A percentile compares a stretch with the other conserved stretches of the same genome.
phyloP scores from a whole-genome alignment of 2,329 filamentous ascomycete species.

The Alternaria atra region DNA sequence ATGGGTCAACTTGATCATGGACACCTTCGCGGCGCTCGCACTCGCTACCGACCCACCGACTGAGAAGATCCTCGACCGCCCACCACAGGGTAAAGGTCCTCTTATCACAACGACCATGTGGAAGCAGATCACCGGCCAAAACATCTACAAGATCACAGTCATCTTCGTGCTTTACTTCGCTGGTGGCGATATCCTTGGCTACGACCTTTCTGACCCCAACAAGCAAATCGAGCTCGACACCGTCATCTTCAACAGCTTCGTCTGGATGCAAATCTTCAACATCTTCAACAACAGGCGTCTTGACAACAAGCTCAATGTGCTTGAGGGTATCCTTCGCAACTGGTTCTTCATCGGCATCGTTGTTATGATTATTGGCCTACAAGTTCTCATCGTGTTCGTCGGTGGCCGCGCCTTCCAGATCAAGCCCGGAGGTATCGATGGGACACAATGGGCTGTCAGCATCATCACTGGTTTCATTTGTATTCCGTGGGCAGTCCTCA shows the following conservation, averaged over 20 bases:
- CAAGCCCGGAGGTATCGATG: slow-evolving; percentile 55
- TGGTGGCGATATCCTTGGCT: slow-evolving; percentile 64
- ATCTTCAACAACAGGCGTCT: slow-evolving; percentile 71
- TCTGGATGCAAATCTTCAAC: slow-evolving; percentile 79
- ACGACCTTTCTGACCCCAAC: slow-evolving; percentile 52
- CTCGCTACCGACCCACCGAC: slow-evolving; percentile 97
- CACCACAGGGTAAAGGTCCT: slow-evolving; percentile 83
- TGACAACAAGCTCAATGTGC: slow-evolving; percentile 70
- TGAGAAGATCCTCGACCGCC: slow-evolving; percentile 91
- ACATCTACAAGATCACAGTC: slow-evolving; percentile 68
- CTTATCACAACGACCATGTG: slow-evolving; percentile 72
- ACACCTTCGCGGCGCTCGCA: slow-evolving; percentile 92
- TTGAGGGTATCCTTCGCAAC: slow-evolving; percentile 66
- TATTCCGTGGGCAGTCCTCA: slow-evolving; percentile 62
- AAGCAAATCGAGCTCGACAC: slow-evolving; percentile 63
- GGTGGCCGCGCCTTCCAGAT: slow-evolving; percentile 65
- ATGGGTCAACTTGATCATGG: slow-evolving; percentile 97
- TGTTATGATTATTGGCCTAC: slow-evolving; percentile 65
- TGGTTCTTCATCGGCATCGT: slow-evolving; percentile 67
- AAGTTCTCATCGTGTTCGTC: slow-evolving; percentile 67
- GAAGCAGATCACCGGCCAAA: slow-evolving; percentile 72
- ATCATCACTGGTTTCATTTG: slow-evolving; percentile 60
- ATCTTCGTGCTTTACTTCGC: slow-evolving; percentile 70
- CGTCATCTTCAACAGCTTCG: slow-evolving; percentile 74
- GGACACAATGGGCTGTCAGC: slow-evolving; percentile 70